Evolutionary conservation across 345 rosid genomes (phyloP).

Genomic region (Theobroma cacao): DNA sequence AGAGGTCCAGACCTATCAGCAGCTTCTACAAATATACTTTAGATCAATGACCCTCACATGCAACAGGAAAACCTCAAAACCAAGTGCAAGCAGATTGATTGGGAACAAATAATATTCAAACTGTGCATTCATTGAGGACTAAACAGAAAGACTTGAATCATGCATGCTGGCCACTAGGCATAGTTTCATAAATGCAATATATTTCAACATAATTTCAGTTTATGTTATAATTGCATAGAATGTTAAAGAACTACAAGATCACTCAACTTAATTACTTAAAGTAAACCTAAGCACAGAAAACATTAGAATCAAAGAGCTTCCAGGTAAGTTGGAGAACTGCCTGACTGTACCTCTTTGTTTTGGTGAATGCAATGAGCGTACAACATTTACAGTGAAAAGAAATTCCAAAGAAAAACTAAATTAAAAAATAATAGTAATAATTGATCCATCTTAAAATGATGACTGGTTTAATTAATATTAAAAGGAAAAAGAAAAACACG

Average conservation of each 20-base stretch:
- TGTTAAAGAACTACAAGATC: not conserved
- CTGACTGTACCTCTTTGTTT: not conserved
- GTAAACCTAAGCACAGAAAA: not conserved
- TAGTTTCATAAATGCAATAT: not conserved
- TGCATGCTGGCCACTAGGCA: not conserved
- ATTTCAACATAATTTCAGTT: conserved; percentile 1
- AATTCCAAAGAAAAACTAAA: not conserved
- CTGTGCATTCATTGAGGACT: not conserved
- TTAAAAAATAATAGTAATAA: not conserved
- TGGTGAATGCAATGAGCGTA: not conserved
- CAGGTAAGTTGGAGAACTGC: not conserved
- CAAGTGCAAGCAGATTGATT: not conserved
- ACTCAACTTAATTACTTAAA: not conserved
- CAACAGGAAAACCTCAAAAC: conserved; percentile 2
- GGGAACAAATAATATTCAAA: not conserved
- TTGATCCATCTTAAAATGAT: not conserved
- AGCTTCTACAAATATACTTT: not conserved
- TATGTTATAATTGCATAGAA: not conserved
- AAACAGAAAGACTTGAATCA: not conserved
- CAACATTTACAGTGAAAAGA: not conserved
- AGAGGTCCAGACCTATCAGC: not conserved
- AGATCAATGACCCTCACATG: not conserved
- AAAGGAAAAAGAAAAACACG: not conserved
- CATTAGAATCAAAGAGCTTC: not conserved
- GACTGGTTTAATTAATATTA: not conserved